phyloP scores from a whole-genome alignment of 192 early-diverging fungal genomes.

The Dissophora ornata region DNA sequence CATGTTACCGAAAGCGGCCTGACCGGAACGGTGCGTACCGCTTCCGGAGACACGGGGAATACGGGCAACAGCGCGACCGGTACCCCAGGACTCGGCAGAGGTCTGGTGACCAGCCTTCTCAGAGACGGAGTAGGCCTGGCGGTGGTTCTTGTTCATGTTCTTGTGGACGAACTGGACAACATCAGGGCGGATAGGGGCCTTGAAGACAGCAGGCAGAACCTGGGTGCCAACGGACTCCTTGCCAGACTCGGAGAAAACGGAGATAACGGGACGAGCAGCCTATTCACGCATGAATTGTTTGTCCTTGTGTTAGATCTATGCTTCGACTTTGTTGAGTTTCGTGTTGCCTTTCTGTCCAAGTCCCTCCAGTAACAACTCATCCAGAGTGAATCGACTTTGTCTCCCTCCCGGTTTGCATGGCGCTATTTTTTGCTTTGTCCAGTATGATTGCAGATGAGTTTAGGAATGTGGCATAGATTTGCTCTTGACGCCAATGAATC shows the following conservation, averaged over 20 bases:
- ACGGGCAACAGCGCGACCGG: conserved; percentile 98
- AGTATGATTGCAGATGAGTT: no score
- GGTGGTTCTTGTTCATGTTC: conserved; percentile 99
- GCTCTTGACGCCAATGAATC: no score
- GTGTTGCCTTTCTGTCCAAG: background rate
- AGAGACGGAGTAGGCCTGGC: conserved; percentile 96
- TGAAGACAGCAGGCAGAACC: conserved; percentile 92
- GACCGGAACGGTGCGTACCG: conserved; percentile 97
- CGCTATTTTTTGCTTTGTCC: no score
- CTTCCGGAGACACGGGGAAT: conserved; percentile 97
- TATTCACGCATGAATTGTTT: conserved; percentile 4
- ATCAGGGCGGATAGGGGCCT: conserved; percentile 96
- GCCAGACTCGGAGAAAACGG: conserved; percentile 87
- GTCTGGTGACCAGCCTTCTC: conserved; percentile 98
- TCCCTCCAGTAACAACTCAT: no score
- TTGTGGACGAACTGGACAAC: conserved; percentile 96
- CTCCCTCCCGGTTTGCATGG: no score
- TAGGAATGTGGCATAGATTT: no score
- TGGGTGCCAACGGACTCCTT: conserved; percentile 79
- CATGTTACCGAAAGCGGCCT: conserved; percentile 99
- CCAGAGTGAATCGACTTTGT: no score
- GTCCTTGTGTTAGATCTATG: no score
- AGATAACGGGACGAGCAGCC: conserved; percentile 88
- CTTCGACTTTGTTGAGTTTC: no score
- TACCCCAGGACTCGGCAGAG: conserved; percentile 98